Evolutionary conservation across 108 stramenopile species (phyloP), one percentile per base, ranked within the genome.

Genomic region (Parietichytrium sp.): DNA sequence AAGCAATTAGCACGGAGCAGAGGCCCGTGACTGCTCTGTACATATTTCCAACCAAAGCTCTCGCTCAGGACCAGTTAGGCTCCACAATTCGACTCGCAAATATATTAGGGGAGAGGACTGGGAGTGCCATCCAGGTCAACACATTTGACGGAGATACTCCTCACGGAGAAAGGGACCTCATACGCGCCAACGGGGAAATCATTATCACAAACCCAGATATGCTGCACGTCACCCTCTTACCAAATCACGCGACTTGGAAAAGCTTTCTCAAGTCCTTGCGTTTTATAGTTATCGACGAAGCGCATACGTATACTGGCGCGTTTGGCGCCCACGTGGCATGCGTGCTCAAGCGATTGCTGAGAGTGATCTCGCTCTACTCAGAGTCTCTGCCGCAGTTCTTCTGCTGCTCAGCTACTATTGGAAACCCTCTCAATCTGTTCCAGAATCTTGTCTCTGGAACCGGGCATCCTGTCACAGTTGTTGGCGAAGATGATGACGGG

Each of bases 121-220:
- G 82, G 10, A 50, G 20, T 13, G 42, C 31, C 49, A 33, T 82
- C 20, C 72, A 52, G 10, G 72, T 78, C 31, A 47, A 45, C 49
- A 51, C 61, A 0, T 55, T 49, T 6, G 80, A 84, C n/a, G 79
- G 83, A 7, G 95, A 95, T 53, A 90, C 93, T 1, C 85, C 92
- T 48, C 92, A 88, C 52, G 79, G 85, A 26, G 86, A 93, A 53
- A 91, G 97, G 18, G 85, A 83, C 30, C 80, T 81, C 0, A 90
- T 95, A 53, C 84, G 85, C 16, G 83, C 87, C 36, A 48, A 84
- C 25, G 89, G 90, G 29, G 91, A 96, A 80, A 88, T 98, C 31
- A 85, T 98, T 29, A 85, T 98, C 51, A 96, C 95, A 12, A 98
- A 98, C 85, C 98, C 98, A 3, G 98, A 98, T 84, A 98, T 97